Percentiles rank a stretch among this genome's conserved stretches.
Evolutionary conservation across 1,284 basidiomycete genomes (phyloP).

Genomic region (Rugosomyces carneus): DNA sequence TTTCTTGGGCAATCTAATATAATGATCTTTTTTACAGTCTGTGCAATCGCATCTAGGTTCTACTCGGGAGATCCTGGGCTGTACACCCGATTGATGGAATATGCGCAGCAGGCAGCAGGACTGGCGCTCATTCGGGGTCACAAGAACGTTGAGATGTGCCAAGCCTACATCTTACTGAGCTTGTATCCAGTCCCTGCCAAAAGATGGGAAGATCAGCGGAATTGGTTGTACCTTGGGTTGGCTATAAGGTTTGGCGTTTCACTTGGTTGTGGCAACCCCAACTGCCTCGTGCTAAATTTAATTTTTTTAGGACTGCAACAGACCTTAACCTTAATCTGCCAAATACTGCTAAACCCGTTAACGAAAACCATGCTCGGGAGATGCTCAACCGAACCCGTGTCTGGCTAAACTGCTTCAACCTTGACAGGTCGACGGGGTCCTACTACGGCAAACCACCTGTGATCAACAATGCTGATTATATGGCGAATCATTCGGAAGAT

Average conservation of each 20-base stretch:
- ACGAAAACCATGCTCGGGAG: conserved; percentile 73
- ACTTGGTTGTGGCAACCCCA: background rate
- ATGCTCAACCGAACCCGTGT: conserved; percentile 82
- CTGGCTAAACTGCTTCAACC: conserved; percentile 83
- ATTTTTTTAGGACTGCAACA: conserved; percentile 55
- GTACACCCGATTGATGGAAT: conserved; percentile 63
- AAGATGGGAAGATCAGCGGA: conserved; percentile 75
- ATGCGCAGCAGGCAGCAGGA: conserved; percentile 67
- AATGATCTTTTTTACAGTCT: conserved; percentile 43
- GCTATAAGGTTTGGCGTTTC: conserved; percentile 52
- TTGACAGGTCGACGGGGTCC: conserved; percentile 75
- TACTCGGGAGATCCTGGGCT: conserved; percentile 59
- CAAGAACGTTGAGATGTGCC: conserved; percentile 72
- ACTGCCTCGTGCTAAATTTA: background rate
- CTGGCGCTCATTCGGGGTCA: conserved; percentile 63
- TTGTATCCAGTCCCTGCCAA: conserved; percentile 68
- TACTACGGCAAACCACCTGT: conserved; percentile 81
- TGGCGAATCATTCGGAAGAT: conserved; percentile 63
- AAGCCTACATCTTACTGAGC: conserved; percentile 67
- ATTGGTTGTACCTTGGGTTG: conserved; percentile 74
- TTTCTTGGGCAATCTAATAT: background rate
- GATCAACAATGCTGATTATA: conserved; percentile 69
- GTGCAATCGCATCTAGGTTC: conserved; percentile 72
- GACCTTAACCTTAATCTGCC: conserved; percentile 82
- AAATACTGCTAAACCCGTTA: conserved; percentile 56